These are phyloP conservation scores for Candida anutae DNA, from an alignment of 1,139 yeast genomes.

Conservation along the genomic window DNA sequence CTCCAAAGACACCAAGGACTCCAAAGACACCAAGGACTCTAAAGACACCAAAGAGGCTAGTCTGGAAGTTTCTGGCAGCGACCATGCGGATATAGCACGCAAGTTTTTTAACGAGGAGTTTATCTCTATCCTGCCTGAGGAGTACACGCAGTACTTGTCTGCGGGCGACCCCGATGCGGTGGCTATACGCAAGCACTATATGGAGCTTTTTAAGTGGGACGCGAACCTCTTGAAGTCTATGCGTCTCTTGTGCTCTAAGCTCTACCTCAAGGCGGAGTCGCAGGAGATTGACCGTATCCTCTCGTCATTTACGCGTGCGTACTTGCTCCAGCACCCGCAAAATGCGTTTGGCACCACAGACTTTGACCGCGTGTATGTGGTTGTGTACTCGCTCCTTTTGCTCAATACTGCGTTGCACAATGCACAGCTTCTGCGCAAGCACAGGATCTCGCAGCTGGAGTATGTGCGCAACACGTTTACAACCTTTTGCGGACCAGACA, in stretches of 20 bases:
- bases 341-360: slow-evolving; percentile 45
- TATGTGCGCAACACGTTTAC: slow-evolving; percentile 51
- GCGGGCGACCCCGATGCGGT: slow-evolving; percentile 35
- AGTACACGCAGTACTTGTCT: slow-evolving; percentile 40
- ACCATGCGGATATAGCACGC: slow-evolving; percentile 26
- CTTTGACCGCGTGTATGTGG: slow-evolving; percentile 60
- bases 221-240: slow-evolving; percentile 46
- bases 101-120: slow-evolving; percentile 33
- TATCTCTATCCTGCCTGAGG: slow-evolving; percentile 39
- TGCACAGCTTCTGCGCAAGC: slow-evolving; percentile 31
- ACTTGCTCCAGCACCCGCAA: slow-evolving; percentile 46
- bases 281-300: slow-evolving; percentile 74
- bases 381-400: slow-evolving; percentile 65
- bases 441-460: slow-evolving; percentile 37
- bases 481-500: slow-evolving; percentile 23
- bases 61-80: no score
- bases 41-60: no score
- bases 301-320: slow-evolving; percentile 61
- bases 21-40: background rate
- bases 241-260: slow-evolving; percentile 51
- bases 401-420: slow-evolving; percentile 67
- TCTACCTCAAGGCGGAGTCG: slow-evolving; percentile 77
- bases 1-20: background rate
- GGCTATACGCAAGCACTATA: slow-evolving; percentile 34
- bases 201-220: slow-evolving; percentile 45